Conservation (phyloP, 2,329 filamentous ascomycete genomes). For the Talaromyces piceae region DNA sequence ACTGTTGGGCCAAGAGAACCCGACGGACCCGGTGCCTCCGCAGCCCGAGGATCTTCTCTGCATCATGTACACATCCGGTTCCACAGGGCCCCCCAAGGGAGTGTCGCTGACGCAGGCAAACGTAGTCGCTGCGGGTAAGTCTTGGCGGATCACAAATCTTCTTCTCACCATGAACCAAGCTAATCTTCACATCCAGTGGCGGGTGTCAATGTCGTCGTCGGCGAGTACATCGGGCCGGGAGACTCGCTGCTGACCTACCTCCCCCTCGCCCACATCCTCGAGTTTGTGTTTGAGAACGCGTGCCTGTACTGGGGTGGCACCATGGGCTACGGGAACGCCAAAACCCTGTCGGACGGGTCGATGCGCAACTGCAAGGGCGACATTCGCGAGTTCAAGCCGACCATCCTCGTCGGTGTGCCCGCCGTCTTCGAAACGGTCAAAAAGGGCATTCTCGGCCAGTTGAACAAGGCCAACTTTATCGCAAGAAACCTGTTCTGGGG, state of each 20-base stretch:
- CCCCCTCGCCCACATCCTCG: slow-evolving; percentile 90
- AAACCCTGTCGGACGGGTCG: slow-evolving; percentile 77
- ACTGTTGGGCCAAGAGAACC: slow-evolving; percentile 56
- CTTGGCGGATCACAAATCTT: neutral
- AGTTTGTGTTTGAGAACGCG: slow-evolving; percentile 91
- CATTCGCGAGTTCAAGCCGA: slow-evolving; percentile 84
- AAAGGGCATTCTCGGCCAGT: slow-evolving; percentile 80
- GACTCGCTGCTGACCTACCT: slow-evolving; percentile 86
- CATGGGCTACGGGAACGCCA: slow-evolving; percentile 86
- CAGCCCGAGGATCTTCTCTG: slow-evolving; percentile 73
- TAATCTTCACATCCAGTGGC: slow-evolving; percentile 53
- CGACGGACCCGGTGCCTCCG: slow-evolving; percentile 63
- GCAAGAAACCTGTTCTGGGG: slow-evolving; percentile 72
- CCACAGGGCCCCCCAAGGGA: slow-evolving; percentile 82
- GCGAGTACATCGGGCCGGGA: slow-evolving; percentile 65
- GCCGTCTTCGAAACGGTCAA: slow-evolving; percentile 96
- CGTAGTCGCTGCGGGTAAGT: slow-evolving; percentile 68
- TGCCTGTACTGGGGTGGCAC: slow-evolving; percentile 83
- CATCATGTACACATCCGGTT: slow-evolving; percentile 76
- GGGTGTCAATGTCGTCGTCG: slow-evolving; percentile 71
- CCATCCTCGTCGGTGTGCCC: slow-evolving; percentile 86
- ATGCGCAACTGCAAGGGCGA: slow-evolving; percentile 88
- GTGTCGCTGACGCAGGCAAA: slow-evolving; percentile 74
- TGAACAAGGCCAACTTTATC: slow-evolving; percentile 63
- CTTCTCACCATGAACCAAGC: neutral